A percentile compares a stretch with the other conserved stretches of the same genome.
Evolutionary conservation across 164 flowering plant species (phyloP).

Genomic region (Stephania yunnanensis): DNA sequence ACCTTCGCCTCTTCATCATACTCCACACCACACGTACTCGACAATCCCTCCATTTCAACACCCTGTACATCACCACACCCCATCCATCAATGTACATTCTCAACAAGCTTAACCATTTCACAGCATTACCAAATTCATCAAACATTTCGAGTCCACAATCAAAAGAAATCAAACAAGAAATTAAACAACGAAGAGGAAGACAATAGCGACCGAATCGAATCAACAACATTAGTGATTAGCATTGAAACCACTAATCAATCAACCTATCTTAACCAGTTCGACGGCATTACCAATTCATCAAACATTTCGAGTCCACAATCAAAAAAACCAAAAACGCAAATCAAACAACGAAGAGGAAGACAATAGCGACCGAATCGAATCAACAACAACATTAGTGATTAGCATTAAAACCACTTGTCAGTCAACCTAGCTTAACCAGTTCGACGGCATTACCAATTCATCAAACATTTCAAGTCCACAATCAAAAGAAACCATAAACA

Average conservation of each 20-base stretch:
- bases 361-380: neutral
- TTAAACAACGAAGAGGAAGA: neutral
- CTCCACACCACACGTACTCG: constrained; percentile 10
- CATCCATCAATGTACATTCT: too few species aligned
- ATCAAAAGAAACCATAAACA: neutral
- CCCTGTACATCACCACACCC: neutral
- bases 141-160: neutral
- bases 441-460: neutral
- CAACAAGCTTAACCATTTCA: too few species aligned
- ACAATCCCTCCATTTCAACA: constrained; percentile 27
- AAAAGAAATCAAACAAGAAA: neutral
- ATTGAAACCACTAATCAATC: too few species aligned
- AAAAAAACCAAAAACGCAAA: neutral
- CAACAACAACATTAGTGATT: neutral
- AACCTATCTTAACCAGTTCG: too few species aligned
- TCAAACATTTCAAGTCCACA: neutral
- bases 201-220: neutral
- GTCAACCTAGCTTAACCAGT: too few species aligned
- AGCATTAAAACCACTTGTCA: too few species aligned
- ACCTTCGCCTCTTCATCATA: constrained; percentile 28
- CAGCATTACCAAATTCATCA: neutral
- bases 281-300: neutral
- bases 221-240: neutral
- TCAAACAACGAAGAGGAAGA: neutral
- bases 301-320: neutral